phyloP scores from a whole-genome alignment of 192 early-diverging fungal genomes.

The Backusella luteola region DNA sequence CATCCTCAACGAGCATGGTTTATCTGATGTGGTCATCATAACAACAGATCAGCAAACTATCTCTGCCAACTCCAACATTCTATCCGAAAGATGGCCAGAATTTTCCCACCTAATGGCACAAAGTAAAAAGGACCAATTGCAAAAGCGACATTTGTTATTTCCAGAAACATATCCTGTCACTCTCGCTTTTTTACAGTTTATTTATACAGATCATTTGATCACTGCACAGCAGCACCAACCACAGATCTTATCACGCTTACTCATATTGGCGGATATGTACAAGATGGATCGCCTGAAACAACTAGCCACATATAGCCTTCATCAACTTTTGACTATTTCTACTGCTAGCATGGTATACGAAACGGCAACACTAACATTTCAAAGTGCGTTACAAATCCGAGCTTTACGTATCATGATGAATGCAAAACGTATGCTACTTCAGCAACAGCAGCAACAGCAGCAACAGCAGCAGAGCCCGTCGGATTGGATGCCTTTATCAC shows the following conservation, averaged over 20 bases:
- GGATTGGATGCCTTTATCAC: not conserved
- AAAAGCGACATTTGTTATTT: slow-evolving; percentile 17
- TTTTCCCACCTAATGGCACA: slow-evolving; percentile 41
- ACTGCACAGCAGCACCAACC: slow-evolving; percentile 64
- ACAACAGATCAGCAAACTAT: slow-evolving; percentile 46
- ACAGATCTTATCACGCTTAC: slow-evolving; percentile 59
- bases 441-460: not conserved
- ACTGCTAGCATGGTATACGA: slow-evolving; percentile 67
- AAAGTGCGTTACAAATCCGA: slow-evolving; percentile 61
- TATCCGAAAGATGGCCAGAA: slow-evolving; percentile 54
- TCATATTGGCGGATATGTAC: slow-evolving; percentile 60
- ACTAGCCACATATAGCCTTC: slow-evolving; percentile 54
- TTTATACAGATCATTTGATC: slow-evolving; percentile 53
- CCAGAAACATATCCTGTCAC: slow-evolving; percentile 31
- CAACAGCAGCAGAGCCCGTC: not conserved
- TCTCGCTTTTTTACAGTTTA: slow-evolving; percentile 37
- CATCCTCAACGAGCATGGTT: slow-evolving; percentile 48
- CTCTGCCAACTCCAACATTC: slow-evolving; percentile 52
- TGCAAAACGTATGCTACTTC: slow-evolving; percentile 31
- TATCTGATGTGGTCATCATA: slow-evolving; percentile 57
- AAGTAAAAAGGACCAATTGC: not conserved
- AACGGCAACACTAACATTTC: slow-evolving; percentile 59
- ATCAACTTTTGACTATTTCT: slow-evolving; percentile 55
- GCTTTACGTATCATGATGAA: slow-evolving; percentile 53
- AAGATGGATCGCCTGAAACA: slow-evolving; percentile 54